Evolutionary conservation across 2,329 filamentous ascomycete species (phyloP).

Genomic region (Paraconiothyrium brasiliense): DNA sequence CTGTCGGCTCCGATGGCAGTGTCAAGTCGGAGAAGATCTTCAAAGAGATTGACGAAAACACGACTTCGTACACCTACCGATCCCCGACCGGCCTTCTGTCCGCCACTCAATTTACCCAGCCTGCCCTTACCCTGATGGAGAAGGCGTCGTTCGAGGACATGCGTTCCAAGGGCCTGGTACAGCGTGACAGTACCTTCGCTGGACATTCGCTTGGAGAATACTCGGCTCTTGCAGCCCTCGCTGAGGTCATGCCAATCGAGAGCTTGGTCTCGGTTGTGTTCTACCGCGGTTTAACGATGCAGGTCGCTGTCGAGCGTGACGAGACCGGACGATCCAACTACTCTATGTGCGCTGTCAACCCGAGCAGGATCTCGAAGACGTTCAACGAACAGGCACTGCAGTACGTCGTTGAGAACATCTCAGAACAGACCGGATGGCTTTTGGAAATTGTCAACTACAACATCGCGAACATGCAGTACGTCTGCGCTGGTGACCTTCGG

Average conservation of each 20-base stretch:
- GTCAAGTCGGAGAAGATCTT: constrained; percentile 99
- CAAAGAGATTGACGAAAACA: constrained; percentile 94
- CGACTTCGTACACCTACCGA: constrained; percentile 94
- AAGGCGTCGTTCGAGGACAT: constrained; percentile 99
- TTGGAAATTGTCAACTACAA: constrained; percentile 99
- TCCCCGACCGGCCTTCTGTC: constrained; percentile 95
- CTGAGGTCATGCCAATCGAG: constrained; percentile 99
- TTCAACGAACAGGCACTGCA: constrained; percentile 98
- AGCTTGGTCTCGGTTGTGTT: constrained; percentile 98
- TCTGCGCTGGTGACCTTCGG: constrained; percentile 72
- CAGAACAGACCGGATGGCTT: constrained; percentile 93
- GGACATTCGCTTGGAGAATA: constrained; percentile 99
- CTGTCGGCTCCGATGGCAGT: constrained; percentile 87
- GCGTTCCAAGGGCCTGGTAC: constrained; percentile 95
- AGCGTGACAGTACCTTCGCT: constrained; percentile 95
- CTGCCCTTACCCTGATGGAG: constrained; percentile 97
- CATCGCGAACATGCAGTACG: constrained; percentile 75
- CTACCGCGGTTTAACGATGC: constrained; percentile 98
- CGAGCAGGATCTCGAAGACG: constrained; percentile 96
- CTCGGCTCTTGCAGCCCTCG: constrained; percentile 92
- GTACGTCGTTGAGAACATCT: constrained; percentile 95
- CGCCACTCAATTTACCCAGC: constrained; percentile 98
- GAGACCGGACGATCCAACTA: constrained; percentile 94
- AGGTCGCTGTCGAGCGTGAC: constrained; percentile 97
- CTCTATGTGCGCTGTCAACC: constrained; percentile 99